Evolutionary conservation across 1,284 basidiomycete species (phyloP).

Genomic region (Rhodotorula sp.): DNA sequence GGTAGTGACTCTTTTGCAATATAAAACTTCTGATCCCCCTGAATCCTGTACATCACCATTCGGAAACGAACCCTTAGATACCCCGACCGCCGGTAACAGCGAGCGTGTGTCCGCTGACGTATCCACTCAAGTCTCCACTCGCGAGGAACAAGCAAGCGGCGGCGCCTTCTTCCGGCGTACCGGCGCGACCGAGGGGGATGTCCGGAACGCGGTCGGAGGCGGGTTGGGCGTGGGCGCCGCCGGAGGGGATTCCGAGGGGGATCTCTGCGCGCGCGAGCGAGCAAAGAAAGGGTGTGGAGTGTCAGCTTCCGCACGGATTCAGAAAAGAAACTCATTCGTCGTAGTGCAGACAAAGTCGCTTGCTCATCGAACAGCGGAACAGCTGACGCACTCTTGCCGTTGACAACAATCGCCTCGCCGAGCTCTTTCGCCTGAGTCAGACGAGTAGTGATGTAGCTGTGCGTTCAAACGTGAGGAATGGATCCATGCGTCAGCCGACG

Average conservation of each 20-base stretch:
- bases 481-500: background rate
- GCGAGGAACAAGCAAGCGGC: constrained; percentile 49
- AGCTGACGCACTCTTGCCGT: constrained; percentile 61
- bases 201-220: constrained; percentile 17
- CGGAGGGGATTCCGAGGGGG: constrained; percentile 24
- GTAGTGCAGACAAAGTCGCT: no score
- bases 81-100: constrained; percentile 53
- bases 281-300: background rate
- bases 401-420: constrained; percentile 72
- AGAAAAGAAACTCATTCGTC: no score
- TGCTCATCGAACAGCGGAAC: no score
- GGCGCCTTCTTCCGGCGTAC: constrained; percentile 72
- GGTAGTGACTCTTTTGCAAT: no score
- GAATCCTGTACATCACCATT: no score
- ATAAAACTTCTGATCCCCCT: no score
- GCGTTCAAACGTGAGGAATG: no score
- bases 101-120: constrained; percentile 76
- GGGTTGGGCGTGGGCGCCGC: constrained; percentile 22
- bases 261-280: constrained; percentile 2
- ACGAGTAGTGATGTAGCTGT: constrained; percentile 40
- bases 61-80: background rate
- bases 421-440: constrained; percentile 67
- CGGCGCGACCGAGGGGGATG: constrained; percentile 72
- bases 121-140: constrained; percentile 69
- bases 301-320: background rate